phyloP scores from a whole-genome alignment of 1,139 yeast genomes.

The Candida sp. region DNA sequence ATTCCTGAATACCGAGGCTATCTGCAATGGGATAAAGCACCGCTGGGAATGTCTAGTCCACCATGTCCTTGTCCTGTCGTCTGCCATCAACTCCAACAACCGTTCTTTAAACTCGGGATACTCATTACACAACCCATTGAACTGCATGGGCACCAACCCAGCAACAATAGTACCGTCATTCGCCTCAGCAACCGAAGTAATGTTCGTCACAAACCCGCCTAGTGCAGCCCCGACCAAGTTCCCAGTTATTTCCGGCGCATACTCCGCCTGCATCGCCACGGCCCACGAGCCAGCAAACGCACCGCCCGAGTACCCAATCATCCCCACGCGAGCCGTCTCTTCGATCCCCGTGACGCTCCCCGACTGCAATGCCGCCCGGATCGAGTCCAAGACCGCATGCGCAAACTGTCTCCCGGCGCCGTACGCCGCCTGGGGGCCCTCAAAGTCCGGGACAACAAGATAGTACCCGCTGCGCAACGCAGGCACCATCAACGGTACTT shows the following conservation, averaged over 20 bases:
- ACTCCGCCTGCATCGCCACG: slow-evolving; percentile 29
- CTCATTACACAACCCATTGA: slow-evolving; percentile 28
- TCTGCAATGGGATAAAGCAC: background rate
- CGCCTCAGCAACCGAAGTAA: slow-evolving; percentile 23
- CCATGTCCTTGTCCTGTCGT: background rate
- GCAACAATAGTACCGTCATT: slow-evolving; percentile 9
- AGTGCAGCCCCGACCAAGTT: slow-evolving; percentile 33
- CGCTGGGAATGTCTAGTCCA: background rate
- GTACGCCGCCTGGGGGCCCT: slow-evolving; percentile 23
- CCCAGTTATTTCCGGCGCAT: slow-evolving; percentile 34
- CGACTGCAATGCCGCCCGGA: slow-evolving; percentile 24
- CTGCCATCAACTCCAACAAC: background rate
- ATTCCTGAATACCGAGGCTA: background rate
- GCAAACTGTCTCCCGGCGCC: slow-evolving; percentile 28
- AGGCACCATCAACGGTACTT: slow-evolving; percentile 22
- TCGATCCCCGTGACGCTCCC: slow-evolving; percentile 23
- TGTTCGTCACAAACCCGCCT: slow-evolving; percentile 37
- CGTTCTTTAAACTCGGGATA: slow-evolving; percentile 21
- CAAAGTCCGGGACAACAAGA: slow-evolving; percentile 30
- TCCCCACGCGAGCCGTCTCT: slow-evolving; percentile 20
- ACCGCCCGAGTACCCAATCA: slow-evolving; percentile 37
- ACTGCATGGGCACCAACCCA: slow-evolving; percentile 29
- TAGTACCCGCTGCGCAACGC: slow-evolving; percentile 28
- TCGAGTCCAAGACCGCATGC: slow-evolving; percentile 23
- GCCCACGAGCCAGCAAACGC: slow-evolving; percentile 35